These are phyloP conservation scores for Fusarium graminum DNA, from an alignment of 2,329 filamentous ascomycete species.

Conservation along the genomic window DNA sequence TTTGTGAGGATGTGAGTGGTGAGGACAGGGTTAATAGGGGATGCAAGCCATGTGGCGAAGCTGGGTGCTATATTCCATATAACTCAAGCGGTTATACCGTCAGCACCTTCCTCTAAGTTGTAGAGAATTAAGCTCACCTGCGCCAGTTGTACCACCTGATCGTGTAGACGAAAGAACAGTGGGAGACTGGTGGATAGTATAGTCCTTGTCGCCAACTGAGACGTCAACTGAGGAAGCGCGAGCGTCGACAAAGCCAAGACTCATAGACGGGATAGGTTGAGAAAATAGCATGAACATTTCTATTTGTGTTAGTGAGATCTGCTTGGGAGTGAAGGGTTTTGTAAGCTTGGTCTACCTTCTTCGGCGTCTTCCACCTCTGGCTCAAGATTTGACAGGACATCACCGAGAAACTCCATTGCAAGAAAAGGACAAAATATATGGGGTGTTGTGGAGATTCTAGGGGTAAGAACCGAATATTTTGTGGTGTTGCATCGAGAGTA, in stretches of 20 bases:
- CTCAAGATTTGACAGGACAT: constrained; percentile 54
- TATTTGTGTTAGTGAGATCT: constrained; percentile 54
- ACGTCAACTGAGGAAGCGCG: constrained; percentile 75
- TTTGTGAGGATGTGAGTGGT: constrained; percentile 59
- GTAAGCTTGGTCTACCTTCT: constrained; percentile 55
- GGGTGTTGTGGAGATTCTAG: background rate
- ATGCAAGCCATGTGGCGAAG: constrained; percentile 83
- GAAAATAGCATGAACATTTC: constrained; percentile 92
- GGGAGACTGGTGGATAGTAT: constrained; percentile 86
- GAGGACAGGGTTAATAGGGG: constrained; percentile 73
- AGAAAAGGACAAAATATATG: background rate
- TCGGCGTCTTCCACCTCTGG: constrained; percentile 63
- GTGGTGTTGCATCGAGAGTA: background rate
- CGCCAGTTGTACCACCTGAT: constrained; percentile 69
- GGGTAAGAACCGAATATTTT: background rate
- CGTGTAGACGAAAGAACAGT: constrained; percentile 82
- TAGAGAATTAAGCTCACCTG: constrained; percentile 55
- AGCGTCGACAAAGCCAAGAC: constrained; percentile 88
- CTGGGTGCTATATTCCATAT: constrained; percentile 92
- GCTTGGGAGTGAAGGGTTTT: constrained; percentile 1
- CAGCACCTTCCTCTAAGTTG: constrained; percentile 5
- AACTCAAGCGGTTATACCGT: constrained; percentile 65
- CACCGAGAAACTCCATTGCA: constrained; percentile 34
- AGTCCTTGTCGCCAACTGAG: constrained; percentile 75
- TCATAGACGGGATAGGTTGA: constrained; percentile 76